A percentile compares a stretch with the other conserved stretches of the same genome.
These are phyloP conservation scores for Globisporangium radiosum DNA, from an alignment of 352 stramenopile genomes.

Conservation along the genomic window DNA sequence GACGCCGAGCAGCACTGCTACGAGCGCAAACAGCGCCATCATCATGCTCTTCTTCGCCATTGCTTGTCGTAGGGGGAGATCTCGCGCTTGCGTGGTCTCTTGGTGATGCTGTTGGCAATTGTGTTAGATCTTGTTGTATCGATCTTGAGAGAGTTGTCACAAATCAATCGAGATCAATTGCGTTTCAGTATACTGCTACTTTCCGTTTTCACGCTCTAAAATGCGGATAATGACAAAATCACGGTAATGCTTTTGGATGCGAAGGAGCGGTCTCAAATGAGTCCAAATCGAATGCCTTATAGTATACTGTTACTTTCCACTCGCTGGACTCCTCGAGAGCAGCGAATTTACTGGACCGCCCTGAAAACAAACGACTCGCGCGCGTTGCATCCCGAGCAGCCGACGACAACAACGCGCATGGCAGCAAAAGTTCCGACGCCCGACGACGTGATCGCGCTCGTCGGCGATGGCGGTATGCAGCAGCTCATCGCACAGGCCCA, in stretches of 20 bases:
- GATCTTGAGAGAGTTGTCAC: background rate
- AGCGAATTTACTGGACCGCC: slow-evolving; percentile 26
- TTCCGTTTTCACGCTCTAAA: background rate
- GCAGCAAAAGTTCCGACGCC: slow-evolving; percentile 40
- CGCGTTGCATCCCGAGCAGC: background rate
- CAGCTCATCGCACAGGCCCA: slow-evolving; percentile 56
- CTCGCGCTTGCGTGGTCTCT: slow-evolving; percentile 5
- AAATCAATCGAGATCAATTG: background rate
- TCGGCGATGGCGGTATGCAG: slow-evolving; percentile 36
- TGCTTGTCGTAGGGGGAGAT: too few species aligned
- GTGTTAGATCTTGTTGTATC: background rate
- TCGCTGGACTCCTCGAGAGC: too few species aligned
- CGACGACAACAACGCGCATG: background rate
- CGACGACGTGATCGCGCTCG: slow-evolving; percentile 55
- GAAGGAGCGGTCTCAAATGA: slow-evolving; percentile 6
- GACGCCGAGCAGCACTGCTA: slow-evolving; percentile 25
- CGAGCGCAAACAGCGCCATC: slow-evolving; percentile 27
- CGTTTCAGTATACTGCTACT: background rate
- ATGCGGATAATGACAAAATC: background rate
- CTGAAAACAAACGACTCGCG: slow-evolving; percentile 17
- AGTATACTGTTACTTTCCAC: too few species aligned
- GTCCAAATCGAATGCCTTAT: too few species aligned
- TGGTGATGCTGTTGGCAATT: background rate
- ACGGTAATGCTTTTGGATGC: background rate
- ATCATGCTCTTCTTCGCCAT: slow-evolving; percentile 20